A percentile compares a stretch with the other conserved stretches of the same genome.
Conservation (phyloP, 805 yeast genomes). For the Yamadazyma nakazawae region DNA sequence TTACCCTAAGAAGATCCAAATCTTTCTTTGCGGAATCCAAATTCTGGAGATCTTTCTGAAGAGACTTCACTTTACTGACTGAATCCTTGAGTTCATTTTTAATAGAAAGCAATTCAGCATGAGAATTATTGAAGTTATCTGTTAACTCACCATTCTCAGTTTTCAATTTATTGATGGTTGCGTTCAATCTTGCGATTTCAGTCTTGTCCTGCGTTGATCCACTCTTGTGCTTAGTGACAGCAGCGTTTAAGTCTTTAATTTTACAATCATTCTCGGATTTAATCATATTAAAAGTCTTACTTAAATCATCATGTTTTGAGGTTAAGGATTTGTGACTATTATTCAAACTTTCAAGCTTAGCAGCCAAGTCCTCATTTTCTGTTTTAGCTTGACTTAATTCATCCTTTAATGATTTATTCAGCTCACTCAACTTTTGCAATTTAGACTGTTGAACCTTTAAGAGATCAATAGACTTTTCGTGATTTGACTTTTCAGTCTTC, state of each 20-base stretch:
- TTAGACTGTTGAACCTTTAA: slow-evolving; percentile 20
- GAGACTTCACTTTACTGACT: background rate
- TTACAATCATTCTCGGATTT: slow-evolving; percentile 3
- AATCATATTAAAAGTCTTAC: background rate
- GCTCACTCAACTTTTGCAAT: slow-evolving; percentile 22
- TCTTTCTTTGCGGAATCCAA: background rate
- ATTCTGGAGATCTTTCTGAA: background rate
- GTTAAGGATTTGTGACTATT: background rate
- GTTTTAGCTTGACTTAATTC: slow-evolving; percentile 6
- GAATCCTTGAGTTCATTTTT: slow-evolving; percentile 10
- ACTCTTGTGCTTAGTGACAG: slow-evolving; percentile 3
- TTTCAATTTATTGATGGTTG: slow-evolving; percentile 10
- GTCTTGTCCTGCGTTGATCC: slow-evolving; percentile 6
- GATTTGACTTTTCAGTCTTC: slow-evolving; percentile 11
- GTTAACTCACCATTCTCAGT: slow-evolving; percentile 10
- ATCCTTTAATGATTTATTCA: slow-evolving; percentile 11
- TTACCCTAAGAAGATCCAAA: background rate
- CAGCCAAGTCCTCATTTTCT: slow-evolving; percentile 1
- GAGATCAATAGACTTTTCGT: slow-evolving; percentile 12
- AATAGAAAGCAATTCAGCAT: slow-evolving; percentile 9
- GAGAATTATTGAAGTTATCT: slow-evolving; percentile 11
- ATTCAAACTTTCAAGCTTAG: slow-evolving; percentile 2
- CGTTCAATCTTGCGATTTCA: slow-evolving; percentile 9
- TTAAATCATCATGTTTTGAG: slow-evolving; percentile 5
- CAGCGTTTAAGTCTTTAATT: slow-evolving; percentile 5